Conservation (phyloP, 352 stramenopile genomes). For the Phytophthora fragariae region DNA sequence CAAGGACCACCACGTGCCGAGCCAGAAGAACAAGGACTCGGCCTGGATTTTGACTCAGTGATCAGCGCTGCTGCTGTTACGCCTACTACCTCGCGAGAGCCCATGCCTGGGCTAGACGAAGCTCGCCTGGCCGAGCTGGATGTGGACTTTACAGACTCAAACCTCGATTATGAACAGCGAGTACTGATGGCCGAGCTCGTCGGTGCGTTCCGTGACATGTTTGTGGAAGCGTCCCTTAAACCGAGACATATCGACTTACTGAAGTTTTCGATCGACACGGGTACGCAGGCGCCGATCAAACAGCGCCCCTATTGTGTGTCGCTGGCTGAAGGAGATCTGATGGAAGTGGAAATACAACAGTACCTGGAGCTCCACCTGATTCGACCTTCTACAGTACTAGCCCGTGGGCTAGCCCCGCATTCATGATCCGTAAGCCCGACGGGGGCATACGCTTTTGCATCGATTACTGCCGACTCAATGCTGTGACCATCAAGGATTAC, state of each 20-base stretch:
- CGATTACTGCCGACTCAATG: constrained; percentile 15
- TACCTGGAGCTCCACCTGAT: no score
- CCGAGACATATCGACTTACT: not conserved
- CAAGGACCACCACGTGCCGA: not conserved
- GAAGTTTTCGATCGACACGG: no score
- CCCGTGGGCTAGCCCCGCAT: no score
- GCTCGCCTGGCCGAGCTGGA: no score
- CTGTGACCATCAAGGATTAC: constrained; percentile 14
- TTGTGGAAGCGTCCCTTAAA: not conserved
- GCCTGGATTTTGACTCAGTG: not conserved
- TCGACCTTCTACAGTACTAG: no score
- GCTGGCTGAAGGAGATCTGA: no score
- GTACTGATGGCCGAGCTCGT: not conserved
- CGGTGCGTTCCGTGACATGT: not conserved
- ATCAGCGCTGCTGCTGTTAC: not conserved
- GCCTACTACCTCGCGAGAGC: not conserved
- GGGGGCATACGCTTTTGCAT: constrained; percentile 25
- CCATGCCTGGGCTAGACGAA: not conserved
- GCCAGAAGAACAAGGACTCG: not conserved
- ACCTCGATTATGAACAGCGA: not conserved
- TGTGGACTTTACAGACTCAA: not conserved
- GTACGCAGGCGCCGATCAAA: no score
- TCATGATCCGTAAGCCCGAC: not conserved
- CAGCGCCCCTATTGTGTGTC: no score
- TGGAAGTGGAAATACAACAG: no score